A percentile compares a stretch with the other conserved stretches of the same genome.
phyloP scores from a whole-genome alignment of 768 basidiomycete genomes.

The Suillus fuscotomentosus region DNA sequence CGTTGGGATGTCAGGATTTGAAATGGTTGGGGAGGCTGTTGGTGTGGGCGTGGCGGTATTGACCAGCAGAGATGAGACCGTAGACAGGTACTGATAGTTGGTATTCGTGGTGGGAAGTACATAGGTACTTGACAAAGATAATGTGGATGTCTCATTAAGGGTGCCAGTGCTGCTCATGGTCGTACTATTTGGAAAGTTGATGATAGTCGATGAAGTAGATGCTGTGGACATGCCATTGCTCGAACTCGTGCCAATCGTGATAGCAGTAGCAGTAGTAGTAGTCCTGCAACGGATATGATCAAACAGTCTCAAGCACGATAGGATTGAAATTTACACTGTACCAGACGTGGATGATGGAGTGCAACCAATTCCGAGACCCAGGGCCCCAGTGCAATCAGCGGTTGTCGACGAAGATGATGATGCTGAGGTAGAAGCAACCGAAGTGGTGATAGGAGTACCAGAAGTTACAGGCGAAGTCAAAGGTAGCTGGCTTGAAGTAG shows the following conservation, averaged over 20 bases:
- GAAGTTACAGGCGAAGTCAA: constrained; percentile 4
- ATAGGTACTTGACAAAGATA: constrained; percentile 15
- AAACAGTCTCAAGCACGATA: not conserved
- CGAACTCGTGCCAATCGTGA: not conserved
- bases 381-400: constrained; percentile 3
- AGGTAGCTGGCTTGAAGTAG: constrained; percentile 7
- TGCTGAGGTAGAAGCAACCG: constrained; percentile 2
- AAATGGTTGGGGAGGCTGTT: constrained; percentile 21
- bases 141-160: constrained; percentile 2
- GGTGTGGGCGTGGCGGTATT: constrained; percentile 19
- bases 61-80: constrained; percentile 33
- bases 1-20: constrained; percentile 38
- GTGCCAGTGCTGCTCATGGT: constrained; percentile 10
- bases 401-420: not conserved
- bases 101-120: constrained; percentile 21
- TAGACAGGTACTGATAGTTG: constrained; percentile 33
- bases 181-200: constrained; percentile 28
- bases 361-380: constrained; percentile 12
- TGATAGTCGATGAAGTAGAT: constrained; percentile 22
- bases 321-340: not conserved
- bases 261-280: not conserved
- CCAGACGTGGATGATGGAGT: not conserved
- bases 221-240: constrained; percentile 3
- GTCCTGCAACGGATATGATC: not conserved
- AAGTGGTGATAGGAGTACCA: not conserved